phyloP scores from a whole-genome alignment of 2,329 filamentous ascomycete genomes.

The Whalleya microplaca region DNA sequence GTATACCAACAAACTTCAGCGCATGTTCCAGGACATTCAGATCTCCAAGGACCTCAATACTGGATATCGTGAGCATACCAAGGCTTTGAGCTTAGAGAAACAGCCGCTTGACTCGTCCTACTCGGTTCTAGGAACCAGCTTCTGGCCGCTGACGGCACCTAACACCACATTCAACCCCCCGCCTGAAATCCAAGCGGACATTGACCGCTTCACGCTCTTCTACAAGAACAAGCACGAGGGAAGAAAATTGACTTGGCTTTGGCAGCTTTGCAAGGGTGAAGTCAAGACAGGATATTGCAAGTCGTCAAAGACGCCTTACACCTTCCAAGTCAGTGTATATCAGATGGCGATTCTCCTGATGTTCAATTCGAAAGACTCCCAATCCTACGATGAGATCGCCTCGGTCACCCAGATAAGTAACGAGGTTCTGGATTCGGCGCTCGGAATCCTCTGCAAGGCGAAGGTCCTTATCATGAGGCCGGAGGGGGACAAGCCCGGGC shows the following conservation, averaged over 20 bases:
- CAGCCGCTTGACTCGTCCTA: conserved; percentile 82
- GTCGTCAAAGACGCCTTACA: conserved; percentile 86
- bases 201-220: conserved; percentile 86
- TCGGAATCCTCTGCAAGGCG: conserved; percentile 88
- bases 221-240: conserved; percentile 97
- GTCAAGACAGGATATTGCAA: conserved; percentile 93
- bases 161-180: conserved; percentile 89
- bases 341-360: conserved; percentile 96
- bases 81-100: conserved; percentile 68
- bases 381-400: conserved; percentile 86
- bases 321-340: conserved; percentile 95
- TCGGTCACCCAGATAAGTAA: conserved; percentile 77
- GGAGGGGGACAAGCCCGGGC: conserved; percentile 73
- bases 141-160: conserved; percentile 91
- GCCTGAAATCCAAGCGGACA: conserved; percentile 80
- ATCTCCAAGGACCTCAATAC: conserved; percentile 96
- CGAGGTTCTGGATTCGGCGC: conserved; percentile 84
- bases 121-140: conserved; percentile 91
- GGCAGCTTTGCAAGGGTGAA: conserved; percentile 98
- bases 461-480: conserved; percentile 79
- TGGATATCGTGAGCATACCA: conserved; percentile 79
- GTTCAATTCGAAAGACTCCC: conserved; percentile 88
- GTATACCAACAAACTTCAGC: conserved; percentile 98
- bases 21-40: conserved; percentile 99
- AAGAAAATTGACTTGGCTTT: conserved; percentile 95